Base-by-base conservation (phyloP, 1,139 yeast genomes). In the Protomyces arabidopsidicola region DNA sequence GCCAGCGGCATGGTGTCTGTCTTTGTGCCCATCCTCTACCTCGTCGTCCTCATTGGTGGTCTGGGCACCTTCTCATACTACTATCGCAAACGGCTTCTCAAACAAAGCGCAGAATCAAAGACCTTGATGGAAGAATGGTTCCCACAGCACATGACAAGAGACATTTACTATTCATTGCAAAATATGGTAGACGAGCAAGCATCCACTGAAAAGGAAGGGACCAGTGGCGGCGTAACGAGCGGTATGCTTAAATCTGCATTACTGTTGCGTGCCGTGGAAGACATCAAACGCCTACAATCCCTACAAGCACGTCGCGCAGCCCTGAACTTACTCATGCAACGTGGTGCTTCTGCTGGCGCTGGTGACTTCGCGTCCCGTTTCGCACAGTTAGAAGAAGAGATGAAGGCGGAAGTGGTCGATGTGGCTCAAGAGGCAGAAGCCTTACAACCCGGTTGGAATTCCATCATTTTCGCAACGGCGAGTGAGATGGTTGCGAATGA, bases 361-460 rank as follows among this genome's bases (percentile, higher is more conserved):
- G 97, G 97, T 42, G 95, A 88, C 65, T 79, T 88, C 55, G 88
- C 83, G 81, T 87, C 87, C 73, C 86, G 95, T 70, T 90, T 82
- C 75, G 86, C 84, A 70, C 81, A 90, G 60, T 90, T 90, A 69
- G 83, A 82, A 67, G 89, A 90, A 75, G 75, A 90, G 68, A 87
- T 87, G 70, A 95, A 90, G 71, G 73, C 87, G 38, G 98, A 93
- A 73, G 78, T 93, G 69, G 83, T 85, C 73, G 91, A 87, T 65
- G 81, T 90, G 63, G 86, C 88, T n/a, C 77, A 74, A 64, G 97
- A 90, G 75, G 89, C 95, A 57, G 90, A 89, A 72, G 69, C 76
- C 18, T 78, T 82, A 69, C 88, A 88, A 72, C 82, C 84, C 60
- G 95, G 90, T 34, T 91, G 97, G 97, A 83, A 86, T 6, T 87